A percentile compares a stretch with the other conserved stretches of the same genome.
These are phyloP conservation scores for Aspergillus steynii DNA, from an alignment of 495 filamentous ascomycete species.

Conservation along the genomic window DNA sequence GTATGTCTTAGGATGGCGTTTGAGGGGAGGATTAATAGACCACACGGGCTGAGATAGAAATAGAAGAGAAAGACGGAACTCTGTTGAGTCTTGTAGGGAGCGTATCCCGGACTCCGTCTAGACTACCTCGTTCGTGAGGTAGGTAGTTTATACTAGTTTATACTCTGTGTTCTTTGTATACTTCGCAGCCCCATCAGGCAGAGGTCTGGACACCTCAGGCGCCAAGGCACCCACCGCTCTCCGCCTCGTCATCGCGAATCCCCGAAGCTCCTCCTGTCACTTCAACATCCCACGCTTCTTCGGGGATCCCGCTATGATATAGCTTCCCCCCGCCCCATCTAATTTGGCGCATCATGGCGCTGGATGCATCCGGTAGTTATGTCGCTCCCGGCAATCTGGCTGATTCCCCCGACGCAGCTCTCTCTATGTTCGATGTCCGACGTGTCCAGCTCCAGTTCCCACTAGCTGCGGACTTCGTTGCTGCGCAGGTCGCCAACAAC, in stretches of 20 bases:
- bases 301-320: slow-evolving; percentile 34
- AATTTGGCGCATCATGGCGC: slow-evolving; percentile 52
- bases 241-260: slow-evolving; percentile 2
- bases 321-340: slow-evolving; percentile 15
- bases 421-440: slow-evolving; percentile 92
- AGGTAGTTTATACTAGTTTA: too few species aligned
- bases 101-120: too few species aligned
- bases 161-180: too few species aligned
- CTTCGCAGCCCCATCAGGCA: too few species aligned
- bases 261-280: slow-evolving; percentile 13
- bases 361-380: slow-evolving; percentile 54
- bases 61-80: neutral
- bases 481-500: slow-evolving; percentile 96
- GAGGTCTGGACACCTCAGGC: slow-evolving; percentile 8
- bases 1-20: neutral
- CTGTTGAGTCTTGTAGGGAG: too few species aligned
- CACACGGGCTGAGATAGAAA: neutral
- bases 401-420: slow-evolving; percentile 60
- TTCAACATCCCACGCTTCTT: slow-evolving; percentile 7
- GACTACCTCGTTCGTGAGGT: too few species aligned
- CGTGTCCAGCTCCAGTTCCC: slow-evolving; percentile 88
- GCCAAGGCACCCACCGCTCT: slow-evolving; percentile 17
- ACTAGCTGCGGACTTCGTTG: slow-evolving; percentile 90
- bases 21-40: neutral
- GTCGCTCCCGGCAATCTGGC: slow-evolving; percentile 54